Evolutionary conservation across 2,329 filamentous ascomycete genomes (phyloP).

Genomic region (Coniochaeta pulveracea): DNA sequence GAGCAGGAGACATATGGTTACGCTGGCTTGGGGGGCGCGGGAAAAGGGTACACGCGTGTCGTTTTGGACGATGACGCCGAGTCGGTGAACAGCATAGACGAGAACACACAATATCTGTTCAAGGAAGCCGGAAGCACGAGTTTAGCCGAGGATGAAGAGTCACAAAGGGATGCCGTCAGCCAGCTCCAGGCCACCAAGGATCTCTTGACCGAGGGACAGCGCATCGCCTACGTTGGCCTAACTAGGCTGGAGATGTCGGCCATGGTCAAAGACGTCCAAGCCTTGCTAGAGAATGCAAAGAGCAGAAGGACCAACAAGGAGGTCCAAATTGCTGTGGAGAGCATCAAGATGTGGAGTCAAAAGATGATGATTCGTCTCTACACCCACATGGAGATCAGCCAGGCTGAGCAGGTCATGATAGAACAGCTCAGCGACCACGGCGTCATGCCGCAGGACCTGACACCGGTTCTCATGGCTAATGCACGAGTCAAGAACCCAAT

Average conservation of each 20-base stretch:
- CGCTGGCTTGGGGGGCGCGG: conserved; percentile 71
- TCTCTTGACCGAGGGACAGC: conserved; percentile 86
- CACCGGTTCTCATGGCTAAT: conserved; percentile 81
- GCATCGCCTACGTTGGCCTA: conserved; percentile 90
- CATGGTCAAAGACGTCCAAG: conserved; percentile 56
- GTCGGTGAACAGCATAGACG: conserved; percentile 91
- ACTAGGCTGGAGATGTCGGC: conserved; percentile 69
- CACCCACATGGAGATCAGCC: conserved; percentile 89
- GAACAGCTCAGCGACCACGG: conserved; percentile 92
- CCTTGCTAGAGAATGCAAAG: conserved; percentile 11
- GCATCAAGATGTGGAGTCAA: conserved; percentile 90
- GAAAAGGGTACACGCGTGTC: conserved; percentile 93
- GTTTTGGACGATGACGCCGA: conserved; percentile 89
- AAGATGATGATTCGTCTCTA: conserved; percentile 97
- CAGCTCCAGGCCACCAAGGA: conserved; percentile 96
- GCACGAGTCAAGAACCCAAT: conserved; percentile 87
- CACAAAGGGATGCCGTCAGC: conserved; percentile 71
- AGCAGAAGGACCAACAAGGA: conserved; percentile 64
- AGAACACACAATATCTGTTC: conserved; percentile 94
- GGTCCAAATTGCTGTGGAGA: conserved; percentile 58
- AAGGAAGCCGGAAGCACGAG: conserved; percentile 44
- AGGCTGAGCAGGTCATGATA: conserved; percentile 94
- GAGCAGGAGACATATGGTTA: conserved; percentile 62
- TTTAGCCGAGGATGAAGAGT: conserved; percentile 61
- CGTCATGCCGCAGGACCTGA: conserved; percentile 73